Evolutionary conservation across 2,329 filamentous ascomycete genomes (phyloP).

Genomic region (Zopfia rhizophila): DNA sequence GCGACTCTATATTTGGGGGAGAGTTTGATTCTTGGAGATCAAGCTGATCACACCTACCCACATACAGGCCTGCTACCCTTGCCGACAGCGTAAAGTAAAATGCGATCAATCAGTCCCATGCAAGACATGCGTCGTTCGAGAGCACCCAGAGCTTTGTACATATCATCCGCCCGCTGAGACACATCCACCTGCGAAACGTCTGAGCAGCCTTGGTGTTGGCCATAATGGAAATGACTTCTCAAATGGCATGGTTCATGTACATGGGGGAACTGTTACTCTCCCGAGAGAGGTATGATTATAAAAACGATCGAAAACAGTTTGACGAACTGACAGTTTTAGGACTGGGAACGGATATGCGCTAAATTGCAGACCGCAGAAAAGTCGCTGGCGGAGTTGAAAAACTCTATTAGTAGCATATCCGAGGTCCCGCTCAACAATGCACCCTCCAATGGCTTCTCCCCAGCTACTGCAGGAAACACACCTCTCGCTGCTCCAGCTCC

Average conservation of each 20-base stretch:
- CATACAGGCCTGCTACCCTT: slow-evolving; percentile 60
- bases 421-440: slow-evolving; percentile 42
- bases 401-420: slow-evolving; percentile 50
- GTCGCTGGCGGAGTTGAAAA: slow-evolving; percentile 57
- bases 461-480: slow-evolving; percentile 43
- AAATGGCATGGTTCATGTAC: slow-evolving; percentile 51
- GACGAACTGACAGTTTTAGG: slow-evolving; percentile 40
- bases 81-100: slow-evolving; percentile 58
- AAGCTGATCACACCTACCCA: slow-evolving; percentile 28
- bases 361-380: slow-evolving; percentile 61
- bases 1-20: no score
- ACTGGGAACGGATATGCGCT: slow-evolving; percentile 60
- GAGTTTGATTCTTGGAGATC: no score
- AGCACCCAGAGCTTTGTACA: slow-evolving; percentile 62
- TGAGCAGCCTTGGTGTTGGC: slow-evolving; percentile 41
- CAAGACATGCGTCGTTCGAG: slow-evolving; percentile 61
- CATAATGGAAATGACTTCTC: slow-evolving; percentile 51
- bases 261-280: slow-evolving; percentile 52
- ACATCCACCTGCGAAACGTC: slow-evolving; percentile 53
- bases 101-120: slow-evolving; percentile 61
- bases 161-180: slow-evolving; percentile 54
- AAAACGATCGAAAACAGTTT: neutral
- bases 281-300: slow-evolving; percentile 46
- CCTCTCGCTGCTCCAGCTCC: slow-evolving; percentile 46
- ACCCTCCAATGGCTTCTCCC: slow-evolving; percentile 46